Base-by-base conservation (phyloP, 2,329 filamentous ascomycete genomes). In the Xylaria sp. region DNA sequence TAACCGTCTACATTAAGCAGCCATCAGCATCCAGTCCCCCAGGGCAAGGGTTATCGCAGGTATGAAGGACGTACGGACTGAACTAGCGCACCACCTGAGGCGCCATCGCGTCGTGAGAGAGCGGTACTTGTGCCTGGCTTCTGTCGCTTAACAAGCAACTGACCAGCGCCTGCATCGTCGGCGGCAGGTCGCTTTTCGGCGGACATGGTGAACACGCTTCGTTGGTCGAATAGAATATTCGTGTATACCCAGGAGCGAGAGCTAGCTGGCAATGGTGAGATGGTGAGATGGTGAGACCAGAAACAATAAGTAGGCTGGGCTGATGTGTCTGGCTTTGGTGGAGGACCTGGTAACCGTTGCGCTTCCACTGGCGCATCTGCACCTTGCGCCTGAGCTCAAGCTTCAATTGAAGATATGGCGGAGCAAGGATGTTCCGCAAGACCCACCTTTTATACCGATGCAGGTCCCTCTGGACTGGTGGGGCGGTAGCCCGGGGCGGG, bases 131-230 rank as follows among this genome's bases (percentile, higher is more conserved):
- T 81, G 71, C 84, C 85, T 53, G 89, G 80, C 79, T 96, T 97
- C 79, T 95, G 94, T 79, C 95, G 88, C 85, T 98, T 99, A 70
- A 98, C 91, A 46, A 94, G 89, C 74, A 95, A 87, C 81, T 97
- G 93, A 58, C 90, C 89, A 28, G 89, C 89, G 75, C 90, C 89
- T 74, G 95, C 95, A 69, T 93, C 92, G 74, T 92, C 91, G 70
- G 92, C 90, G n/a, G 94, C 94, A 68, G 94, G 92, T 78, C 96
- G 89, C 83, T 99, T 98, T 82, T 97, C 94, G 71, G 92, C 88
- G 40, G 94, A 93, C 94, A 97, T 97, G 68, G n/a, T 74, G 13
- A 10, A 28, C 26, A 36, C 20, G n/a, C 38, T 26, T 65, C 42
- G 65, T 31, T 13, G 42, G 49, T 36, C 7, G n/a, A 61, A 40